phyloP scores from a whole-genome alignment of 2,329 filamentous ascomycete genomes.

The Aspergillus calidoustus region DNA sequence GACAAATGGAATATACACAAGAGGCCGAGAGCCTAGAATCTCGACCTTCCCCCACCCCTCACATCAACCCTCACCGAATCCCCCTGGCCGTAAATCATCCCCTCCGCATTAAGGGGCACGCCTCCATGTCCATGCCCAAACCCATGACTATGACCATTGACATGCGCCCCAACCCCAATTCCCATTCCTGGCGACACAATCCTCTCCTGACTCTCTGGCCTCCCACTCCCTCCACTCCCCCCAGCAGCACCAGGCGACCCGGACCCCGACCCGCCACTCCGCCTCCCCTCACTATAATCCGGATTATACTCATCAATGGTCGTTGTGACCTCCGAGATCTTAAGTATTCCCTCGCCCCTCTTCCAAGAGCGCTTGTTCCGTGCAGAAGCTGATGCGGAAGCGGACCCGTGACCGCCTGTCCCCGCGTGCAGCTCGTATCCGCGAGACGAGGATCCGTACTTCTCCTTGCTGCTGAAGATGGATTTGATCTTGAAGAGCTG shows the following conservation, averaged over 20 bases:
- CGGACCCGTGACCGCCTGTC: background rate
- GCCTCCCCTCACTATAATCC: background rate
- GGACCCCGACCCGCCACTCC: background rate
- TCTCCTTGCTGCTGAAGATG: background rate
- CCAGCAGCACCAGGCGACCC: no score
- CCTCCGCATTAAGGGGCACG: background rate
- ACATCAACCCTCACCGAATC: background rate
- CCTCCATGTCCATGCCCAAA: background rate
- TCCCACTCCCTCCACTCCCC: background rate
- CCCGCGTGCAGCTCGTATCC: background rate
- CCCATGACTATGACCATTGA: background rate
- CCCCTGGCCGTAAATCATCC: background rate
- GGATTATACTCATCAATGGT: slow-evolving; percentile 1
- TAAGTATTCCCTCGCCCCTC: slow-evolving; percentile 6
- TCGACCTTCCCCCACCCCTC: background rate
- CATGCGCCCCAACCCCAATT: background rate
- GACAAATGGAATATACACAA: background rate
- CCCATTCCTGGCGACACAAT: background rate
- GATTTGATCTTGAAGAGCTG: slow-evolving; percentile 3
- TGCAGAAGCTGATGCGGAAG: background rate
- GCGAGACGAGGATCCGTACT: background rate
- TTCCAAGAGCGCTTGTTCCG: background rate
- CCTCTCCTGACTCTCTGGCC: background rate
- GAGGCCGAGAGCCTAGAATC: background rate
- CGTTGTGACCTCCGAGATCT: slow-evolving; percentile 14